A percentile compares a stretch with the other conserved stretches of the same genome.
Conservation (phyloP, 139 green algal genomes). For the Chlorella vulgaris region DNA sequence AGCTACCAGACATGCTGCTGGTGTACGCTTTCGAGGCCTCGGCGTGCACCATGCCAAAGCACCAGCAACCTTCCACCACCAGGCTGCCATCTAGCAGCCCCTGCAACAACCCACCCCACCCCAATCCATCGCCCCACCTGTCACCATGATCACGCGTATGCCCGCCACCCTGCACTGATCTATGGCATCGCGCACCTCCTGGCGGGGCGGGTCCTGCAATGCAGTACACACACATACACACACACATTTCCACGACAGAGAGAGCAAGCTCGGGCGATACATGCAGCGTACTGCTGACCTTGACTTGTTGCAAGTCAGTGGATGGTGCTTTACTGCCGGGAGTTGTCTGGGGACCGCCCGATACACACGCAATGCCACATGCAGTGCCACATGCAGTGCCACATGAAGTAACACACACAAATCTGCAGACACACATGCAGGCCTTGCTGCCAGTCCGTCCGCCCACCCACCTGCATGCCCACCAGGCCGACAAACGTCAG, state of each 20-base stretch:
- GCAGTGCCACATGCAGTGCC: neutral
- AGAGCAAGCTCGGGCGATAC: neutral
- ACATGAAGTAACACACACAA: neutral
- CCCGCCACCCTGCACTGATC: slow-evolving; percentile 42
- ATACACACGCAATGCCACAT: neutral
- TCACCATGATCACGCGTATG: slow-evolving; percentile 62
- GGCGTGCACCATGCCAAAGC: neutral
- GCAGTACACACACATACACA: neutral
- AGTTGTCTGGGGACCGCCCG: neutral
- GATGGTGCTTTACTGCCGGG: neutral
- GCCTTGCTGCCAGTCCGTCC: neutral
- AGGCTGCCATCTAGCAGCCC: neutral
- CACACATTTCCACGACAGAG: neutral
- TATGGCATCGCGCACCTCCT: slow-evolving; percentile 66
- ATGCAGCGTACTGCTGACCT: neutral
- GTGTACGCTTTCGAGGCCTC: too few species aligned
- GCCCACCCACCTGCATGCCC: slow-evolving; percentile 59
- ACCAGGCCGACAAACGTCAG: slow-evolving; percentile 83
- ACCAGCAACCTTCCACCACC: neutral
- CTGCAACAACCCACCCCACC: neutral
- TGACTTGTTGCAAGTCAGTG: too few species aligned
- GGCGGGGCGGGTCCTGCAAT: slow-evolving; percentile 88
- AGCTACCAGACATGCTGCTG: too few species aligned
- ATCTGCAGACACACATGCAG: neutral
- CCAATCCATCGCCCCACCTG: slow-evolving; percentile 17